Evolutionary conservation across 768 basidiomycete species (phyloP).

Genomic region (Podaxis sp.): DNA sequence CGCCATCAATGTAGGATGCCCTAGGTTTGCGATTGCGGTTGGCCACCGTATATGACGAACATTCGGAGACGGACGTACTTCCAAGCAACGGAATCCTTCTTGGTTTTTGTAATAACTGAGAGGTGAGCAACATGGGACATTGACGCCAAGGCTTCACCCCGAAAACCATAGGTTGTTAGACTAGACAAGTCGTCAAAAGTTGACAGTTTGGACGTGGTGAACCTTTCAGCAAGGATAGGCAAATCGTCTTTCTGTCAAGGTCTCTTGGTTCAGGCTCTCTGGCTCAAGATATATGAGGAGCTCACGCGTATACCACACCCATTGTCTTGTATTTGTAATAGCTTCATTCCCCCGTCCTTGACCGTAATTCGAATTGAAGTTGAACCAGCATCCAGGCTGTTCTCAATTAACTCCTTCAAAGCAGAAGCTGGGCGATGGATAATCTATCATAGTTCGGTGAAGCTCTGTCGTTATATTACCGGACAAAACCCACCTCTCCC

Average conservation of each 20-base stretch:
- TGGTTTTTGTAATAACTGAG: conserved; percentile 89
- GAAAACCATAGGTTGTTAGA: conserved; percentile 93
- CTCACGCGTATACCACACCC: conserved; percentile 90
- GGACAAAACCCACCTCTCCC: conserved; percentile 50
- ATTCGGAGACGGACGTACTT: conserved; percentile 56
- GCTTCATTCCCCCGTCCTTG: conserved; percentile 94
- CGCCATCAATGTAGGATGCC: conserved; percentile 80
- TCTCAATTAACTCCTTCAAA: conserved; percentile 94
- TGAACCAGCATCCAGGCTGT: conserved; percentile 90
- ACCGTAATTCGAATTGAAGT: conserved; percentile 84
- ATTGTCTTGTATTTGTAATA: conserved; percentile 95
- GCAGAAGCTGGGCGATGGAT: conserved; percentile 82
- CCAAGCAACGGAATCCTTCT: conserved; percentile 82
- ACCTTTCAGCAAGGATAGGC: conserved; percentile 88
- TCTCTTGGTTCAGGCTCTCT: background rate
- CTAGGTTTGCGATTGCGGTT: conserved; percentile 38
- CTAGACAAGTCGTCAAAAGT: conserved; percentile 82
- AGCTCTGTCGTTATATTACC: background rate
- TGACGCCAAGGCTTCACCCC: conserved; percentile 95
- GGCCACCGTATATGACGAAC: background rate
- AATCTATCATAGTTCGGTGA: conserved; percentile 25
- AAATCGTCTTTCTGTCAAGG: conserved; percentile 77
- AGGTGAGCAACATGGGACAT: conserved; percentile 93
- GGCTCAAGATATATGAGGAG: conserved; percentile 5
- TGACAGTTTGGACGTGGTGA: conserved; percentile 92